Evolutionary conservation across 1,284 basidiomycete genomes (phyloP).

Genomic region (Thecaphora frezii): DNA sequence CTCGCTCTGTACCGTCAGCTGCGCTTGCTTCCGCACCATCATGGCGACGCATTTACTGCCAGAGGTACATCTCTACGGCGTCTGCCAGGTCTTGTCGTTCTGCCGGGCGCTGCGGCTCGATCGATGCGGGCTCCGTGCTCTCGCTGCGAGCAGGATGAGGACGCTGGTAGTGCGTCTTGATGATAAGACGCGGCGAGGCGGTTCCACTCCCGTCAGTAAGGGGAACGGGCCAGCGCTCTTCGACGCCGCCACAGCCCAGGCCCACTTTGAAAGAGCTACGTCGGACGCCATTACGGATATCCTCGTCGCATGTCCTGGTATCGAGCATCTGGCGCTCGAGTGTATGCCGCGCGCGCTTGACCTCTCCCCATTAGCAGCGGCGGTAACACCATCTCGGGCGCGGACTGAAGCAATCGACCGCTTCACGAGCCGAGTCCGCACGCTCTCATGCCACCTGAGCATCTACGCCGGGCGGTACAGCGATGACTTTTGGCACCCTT

Average conservation of each 20-base stretch:
- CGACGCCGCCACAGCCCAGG: constrained; percentile 27
- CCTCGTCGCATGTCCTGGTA: constrained; percentile 2
- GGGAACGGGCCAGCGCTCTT: constrained; percentile 17
- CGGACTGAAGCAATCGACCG: background rate
- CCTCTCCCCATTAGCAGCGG: no score
- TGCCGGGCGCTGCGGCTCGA: constrained; percentile 14
- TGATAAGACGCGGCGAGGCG: no score
- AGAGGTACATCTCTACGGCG: constrained; percentile 10
- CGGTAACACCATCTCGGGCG: no score
- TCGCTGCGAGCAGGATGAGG: constrained; percentile 5
- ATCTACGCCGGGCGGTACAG: constrained; percentile 18
- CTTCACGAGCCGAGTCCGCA: background rate
- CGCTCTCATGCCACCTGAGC: constrained; percentile 14
- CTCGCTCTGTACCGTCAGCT: constrained; percentile 14
- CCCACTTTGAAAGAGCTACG: constrained; percentile 14
- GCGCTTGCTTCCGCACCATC: constrained; percentile 13
- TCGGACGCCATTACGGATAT: constrained; percentile 9
- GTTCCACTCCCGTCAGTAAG: constrained; percentile 2
- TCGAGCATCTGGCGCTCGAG: constrained; percentile 14
- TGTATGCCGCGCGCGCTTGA: constrained; percentile 13
- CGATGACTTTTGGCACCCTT: constrained; percentile 15
- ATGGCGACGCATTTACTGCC: constrained; percentile 8
- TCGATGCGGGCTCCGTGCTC: constrained; percentile 5
- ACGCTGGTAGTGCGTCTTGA: background rate
- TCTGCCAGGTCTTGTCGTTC: constrained; percentile 12